These are phyloP conservation scores for Flaveria bidentis DNA, from an alignment of 129 eudicot genomes.

Conservation along the genomic window DNA sequence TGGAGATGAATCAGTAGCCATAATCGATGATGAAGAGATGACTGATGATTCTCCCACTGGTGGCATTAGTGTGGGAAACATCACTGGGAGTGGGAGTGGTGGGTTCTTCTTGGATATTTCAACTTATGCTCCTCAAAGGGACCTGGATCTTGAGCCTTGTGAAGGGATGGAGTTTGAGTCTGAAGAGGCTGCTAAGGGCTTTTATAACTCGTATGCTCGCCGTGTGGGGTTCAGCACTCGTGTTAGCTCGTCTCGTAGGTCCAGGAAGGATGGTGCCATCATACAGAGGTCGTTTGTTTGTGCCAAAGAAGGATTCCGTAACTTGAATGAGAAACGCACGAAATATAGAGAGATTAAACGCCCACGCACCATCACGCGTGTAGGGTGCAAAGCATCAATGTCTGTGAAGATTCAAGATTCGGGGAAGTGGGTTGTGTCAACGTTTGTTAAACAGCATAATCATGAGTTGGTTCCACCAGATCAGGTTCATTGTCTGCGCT, in stretches of 20 bases:
- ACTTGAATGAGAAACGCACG: slow-evolving; percentile 55
- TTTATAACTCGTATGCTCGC: slow-evolving; percentile 54
- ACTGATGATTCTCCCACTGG: slow-evolving; percentile 43
- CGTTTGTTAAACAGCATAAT: slow-evolving; percentile 48
- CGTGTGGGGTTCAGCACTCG: slow-evolving; percentile 65
- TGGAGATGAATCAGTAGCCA: slow-evolving; percentile 48
- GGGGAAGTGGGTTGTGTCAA: slow-evolving; percentile 55
- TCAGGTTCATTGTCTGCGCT: slow-evolving; percentile 57
- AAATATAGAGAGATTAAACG: slow-evolving; percentile 62
- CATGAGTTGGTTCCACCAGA: slow-evolving; percentile 62
- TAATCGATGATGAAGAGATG: slow-evolving; percentile 46
- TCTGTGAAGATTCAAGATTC: slow-evolving; percentile 58
- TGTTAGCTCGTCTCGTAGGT: slow-evolving; percentile 63
- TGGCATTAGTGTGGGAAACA: slow-evolving; percentile 8
- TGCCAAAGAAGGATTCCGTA: slow-evolving; percentile 61
- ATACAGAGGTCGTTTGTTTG: slow-evolving; percentile 62
- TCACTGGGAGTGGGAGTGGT: slow-evolving; percentile 18
- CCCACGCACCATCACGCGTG: slow-evolving; percentile 55
- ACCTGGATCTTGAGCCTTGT: slow-evolving; percentile 52
- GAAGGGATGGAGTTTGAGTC: slow-evolving; percentile 68
- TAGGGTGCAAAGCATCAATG: slow-evolving; percentile 59
- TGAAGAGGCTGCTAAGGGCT: slow-evolving; percentile 66
- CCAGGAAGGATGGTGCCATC: slow-evolving; percentile 60
- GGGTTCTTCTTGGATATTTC: slow-evolving; percentile 19
- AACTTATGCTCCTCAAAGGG: slow-evolving; percentile 31